Percentiles rank a stretch among this genome's conserved stretches.
Evolutionary conservation across 305 asterid species (phyloP).

Genomic region (Fraxinus dipetala): DNA sequence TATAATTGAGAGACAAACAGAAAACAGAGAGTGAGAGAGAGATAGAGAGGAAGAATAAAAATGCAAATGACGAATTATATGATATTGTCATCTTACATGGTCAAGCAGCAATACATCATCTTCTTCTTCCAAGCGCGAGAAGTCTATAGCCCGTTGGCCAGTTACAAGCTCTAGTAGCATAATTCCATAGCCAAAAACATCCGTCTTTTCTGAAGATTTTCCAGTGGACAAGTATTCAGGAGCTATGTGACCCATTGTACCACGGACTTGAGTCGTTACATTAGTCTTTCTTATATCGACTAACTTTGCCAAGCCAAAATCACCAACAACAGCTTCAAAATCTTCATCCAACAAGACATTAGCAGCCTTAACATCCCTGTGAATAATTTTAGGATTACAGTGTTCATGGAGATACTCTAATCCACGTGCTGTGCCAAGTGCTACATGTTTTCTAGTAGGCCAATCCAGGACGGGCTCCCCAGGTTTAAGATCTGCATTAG

Average conservation of each 20-base stretch:
- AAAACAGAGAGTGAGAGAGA: not conserved
- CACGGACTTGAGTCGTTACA: constrained; percentile 92
- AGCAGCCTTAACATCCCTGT: constrained; percentile 91
- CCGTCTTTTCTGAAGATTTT: constrained; percentile 77
- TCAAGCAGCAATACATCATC: constrained; percentile 86
- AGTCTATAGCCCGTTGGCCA: constrained; percentile 90
- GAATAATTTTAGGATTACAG: constrained; percentile 85
- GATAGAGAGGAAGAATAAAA: not conserved
- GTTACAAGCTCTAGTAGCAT: constrained; percentile 84
- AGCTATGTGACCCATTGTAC: constrained; percentile 95
- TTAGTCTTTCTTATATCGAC: constrained; percentile 77
- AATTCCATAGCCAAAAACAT: constrained; percentile 84
- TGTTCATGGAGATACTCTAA: constrained; percentile 86
- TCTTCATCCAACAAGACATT: constrained; percentile 78
- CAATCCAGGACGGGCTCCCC: constrained; percentile 71
- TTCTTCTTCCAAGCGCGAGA: constrained; percentile 90
- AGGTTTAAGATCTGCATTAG: constrained; percentile 65
- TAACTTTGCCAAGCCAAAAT: constrained; percentile 84
- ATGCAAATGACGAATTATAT: not conserved
- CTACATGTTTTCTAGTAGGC: constrained; percentile 73
- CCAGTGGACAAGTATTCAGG: constrained; percentile 89
- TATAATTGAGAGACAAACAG: not conserved
- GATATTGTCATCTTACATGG: constrained; percentile 52
- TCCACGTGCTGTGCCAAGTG: constrained; percentile 88
- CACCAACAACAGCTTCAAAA: constrained; percentile 89